Conservation (phyloP, 1,284 basidiomycete genomes). For the Bondarzewia mesenterica region DNA sequence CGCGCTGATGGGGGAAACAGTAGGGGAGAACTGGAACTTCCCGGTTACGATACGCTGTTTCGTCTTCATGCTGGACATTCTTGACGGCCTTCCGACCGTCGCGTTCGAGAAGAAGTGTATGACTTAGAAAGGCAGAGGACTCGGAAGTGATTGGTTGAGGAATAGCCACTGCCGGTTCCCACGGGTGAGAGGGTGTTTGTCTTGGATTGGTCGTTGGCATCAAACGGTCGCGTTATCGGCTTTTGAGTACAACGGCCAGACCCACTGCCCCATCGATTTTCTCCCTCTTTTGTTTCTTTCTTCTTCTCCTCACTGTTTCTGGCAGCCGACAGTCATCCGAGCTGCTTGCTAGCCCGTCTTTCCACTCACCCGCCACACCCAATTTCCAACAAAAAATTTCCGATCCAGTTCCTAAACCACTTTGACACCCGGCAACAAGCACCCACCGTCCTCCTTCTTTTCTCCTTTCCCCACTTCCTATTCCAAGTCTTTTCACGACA, state of each 20-base stretch:
- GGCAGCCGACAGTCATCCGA: neutral
- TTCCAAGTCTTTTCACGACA: neutral
- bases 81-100: too few relatives aligned
- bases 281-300: constrained; percentile 1
- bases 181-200: neutral
- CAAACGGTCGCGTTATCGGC: neutral
- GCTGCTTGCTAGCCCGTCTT: neutral
- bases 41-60: too few relatives aligned
- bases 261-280: neutral
- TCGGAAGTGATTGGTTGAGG: too few relatives aligned
- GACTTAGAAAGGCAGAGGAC: too few relatives aligned
- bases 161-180: neutral
- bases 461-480: neutral
- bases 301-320: neutral
- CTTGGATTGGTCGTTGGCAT: neutral
- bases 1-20: too few relatives aligned
- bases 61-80: too few relatives aligned
- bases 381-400: neutral
- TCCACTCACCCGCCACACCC: neutral
- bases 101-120: too few relatives aligned
- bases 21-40: too few relatives aligned
- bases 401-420: neutral
- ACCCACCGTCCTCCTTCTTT: neutral
- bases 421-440: neutral
- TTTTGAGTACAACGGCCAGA: neutral